These are phyloP conservation scores for Lantana camara DNA, from an alignment of 257 asterid species.

Conservation along the genomic window DNA sequence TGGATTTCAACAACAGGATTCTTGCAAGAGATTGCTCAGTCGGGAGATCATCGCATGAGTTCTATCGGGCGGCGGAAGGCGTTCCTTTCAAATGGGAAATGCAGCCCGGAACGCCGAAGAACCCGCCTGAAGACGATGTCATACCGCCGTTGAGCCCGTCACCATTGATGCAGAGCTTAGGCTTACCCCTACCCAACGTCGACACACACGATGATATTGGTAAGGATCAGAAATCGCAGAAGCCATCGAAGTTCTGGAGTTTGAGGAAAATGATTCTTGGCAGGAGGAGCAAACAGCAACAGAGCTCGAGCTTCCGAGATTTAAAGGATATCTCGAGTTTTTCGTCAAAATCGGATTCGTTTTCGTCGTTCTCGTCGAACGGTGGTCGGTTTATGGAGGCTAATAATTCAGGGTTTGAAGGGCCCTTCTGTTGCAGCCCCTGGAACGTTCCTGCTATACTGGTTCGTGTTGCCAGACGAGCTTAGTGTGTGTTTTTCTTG, in stretches of 20 bases:
- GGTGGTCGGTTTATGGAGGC: slow-evolving; percentile 26
- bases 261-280: slow-evolving; percentile 34
- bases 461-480: slow-evolving; percentile 38
- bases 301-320: slow-evolving; percentile 34
- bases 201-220: slow-evolving; percentile 18
- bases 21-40: slow-evolving; percentile 51
- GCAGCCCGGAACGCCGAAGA: slow-evolving; percentile 70
- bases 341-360: slow-evolving; percentile 41
- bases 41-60: slow-evolving; percentile 60
- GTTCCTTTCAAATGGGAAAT: slow-evolving; percentile 81
- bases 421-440: slow-evolving; percentile 53
- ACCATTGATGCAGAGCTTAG: slow-evolving; percentile 54
- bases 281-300: slow-evolving; percentile 27
- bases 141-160: slow-evolving; percentile 71
- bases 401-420: slow-evolving; percentile 28
- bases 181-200: slow-evolving; percentile 50
- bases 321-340: slow-evolving; percentile 37
- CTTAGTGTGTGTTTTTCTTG: slow-evolving; percentile 4
- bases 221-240: slow-evolving; percentile 9
- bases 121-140: slow-evolving; percentile 45
- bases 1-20: slow-evolving; percentile 42
- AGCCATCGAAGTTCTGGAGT: slow-evolving; percentile 30
- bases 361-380: slow-evolving; percentile 37
- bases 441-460: slow-evolving; percentile 48
- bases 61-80: slow-evolving; percentile 55